phyloP scores from a whole-genome alignment of 768 basidiomycete genomes.

The Fistulinella prunicolor region DNA sequence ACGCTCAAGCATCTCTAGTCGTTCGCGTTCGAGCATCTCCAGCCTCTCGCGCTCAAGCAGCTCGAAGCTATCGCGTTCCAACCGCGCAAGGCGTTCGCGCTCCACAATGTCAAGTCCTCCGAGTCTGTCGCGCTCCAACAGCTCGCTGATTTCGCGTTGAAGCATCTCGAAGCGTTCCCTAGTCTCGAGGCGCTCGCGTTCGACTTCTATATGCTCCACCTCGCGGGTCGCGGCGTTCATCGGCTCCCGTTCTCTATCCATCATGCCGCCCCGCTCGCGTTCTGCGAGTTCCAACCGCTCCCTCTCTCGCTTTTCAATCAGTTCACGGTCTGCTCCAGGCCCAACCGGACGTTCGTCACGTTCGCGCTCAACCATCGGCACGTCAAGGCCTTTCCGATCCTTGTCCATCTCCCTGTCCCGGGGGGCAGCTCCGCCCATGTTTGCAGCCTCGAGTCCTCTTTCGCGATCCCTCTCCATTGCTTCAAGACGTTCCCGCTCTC shows the following conservation, averaged over 20 bases:
- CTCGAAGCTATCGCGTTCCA: slow-evolving; percentile 32
- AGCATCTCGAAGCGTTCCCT: slow-evolving; percentile 30
- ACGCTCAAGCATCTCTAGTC: slow-evolving; percentile 31
- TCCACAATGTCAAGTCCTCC: slow-evolving; percentile 28
- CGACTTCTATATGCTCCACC: slow-evolving; percentile 20
- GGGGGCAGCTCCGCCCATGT: slow-evolving; percentile 4
- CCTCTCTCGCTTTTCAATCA: slow-evolving; percentile 25
- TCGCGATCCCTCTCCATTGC: slow-evolving; percentile 31
- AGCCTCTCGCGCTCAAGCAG: slow-evolving; percentile 29
- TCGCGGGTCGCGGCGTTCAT: slow-evolving; percentile 15
- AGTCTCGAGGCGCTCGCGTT: slow-evolving; percentile 26
- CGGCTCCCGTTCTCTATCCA: slow-evolving; percentile 19
- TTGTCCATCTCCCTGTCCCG: slow-evolving; percentile 26
- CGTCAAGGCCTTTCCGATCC: slow-evolving; percentile 17
- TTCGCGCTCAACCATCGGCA: slow-evolving; percentile 17
- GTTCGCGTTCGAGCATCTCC: slow-evolving; percentile 31
- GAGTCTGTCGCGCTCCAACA: slow-evolving; percentile 30
- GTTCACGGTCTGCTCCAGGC: slow-evolving; percentile 21
- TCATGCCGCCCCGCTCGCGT: slow-evolving; percentile 15
- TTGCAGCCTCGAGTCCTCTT: slow-evolving; percentile 20
- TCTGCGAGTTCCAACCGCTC: slow-evolving; percentile 26
- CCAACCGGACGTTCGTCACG: slow-evolving; percentile 22
- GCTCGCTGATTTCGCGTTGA: slow-evolving; percentile 33
- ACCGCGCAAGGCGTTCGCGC: slow-evolving; percentile 26
- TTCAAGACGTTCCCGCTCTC: slow-evolving; percentile 32